Percentiles rank a stretch among this genome's conserved stretches.
Conservation (phyloP, 202 grass and related monocot species). For the Schoenoplectus tabernaemontani region DNA sequence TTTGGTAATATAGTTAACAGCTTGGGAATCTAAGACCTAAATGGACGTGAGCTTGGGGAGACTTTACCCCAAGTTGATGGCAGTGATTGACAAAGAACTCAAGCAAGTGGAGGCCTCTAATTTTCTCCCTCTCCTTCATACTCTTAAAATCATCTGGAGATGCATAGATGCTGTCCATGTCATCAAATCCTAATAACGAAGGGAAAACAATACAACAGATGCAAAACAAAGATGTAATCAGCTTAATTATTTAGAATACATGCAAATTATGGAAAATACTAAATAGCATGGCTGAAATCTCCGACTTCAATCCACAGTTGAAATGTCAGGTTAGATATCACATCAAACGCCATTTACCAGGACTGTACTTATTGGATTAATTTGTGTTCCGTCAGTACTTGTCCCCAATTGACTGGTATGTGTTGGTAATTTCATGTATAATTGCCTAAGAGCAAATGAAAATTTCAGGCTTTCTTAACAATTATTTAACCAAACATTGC, state of each 20-base stretch:
- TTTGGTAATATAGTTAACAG: neutral
- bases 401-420: neutral
- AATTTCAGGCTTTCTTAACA: neutral
- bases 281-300: neutral
- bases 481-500: neutral
- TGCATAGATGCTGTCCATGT: conserved; percentile 91
- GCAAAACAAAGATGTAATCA: neutral
- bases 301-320: neutral
- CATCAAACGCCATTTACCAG: neutral
- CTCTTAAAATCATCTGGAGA: conserved; percentile 72
- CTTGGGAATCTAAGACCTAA: neutral
- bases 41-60: neutral
- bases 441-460: neutral
- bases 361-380: neutral
- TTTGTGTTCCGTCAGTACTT: neutral
- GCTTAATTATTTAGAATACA: neutral
- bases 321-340: neutral
- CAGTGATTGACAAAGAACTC: conserved; percentile 77
- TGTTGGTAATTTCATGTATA: neutral
- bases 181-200: conserved; percentile 79
- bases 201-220: neutral
- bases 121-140: conserved; percentile 69
- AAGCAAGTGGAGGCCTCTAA: conserved; percentile 93
- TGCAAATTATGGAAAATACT: neutral
- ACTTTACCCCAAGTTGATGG: conserved; percentile 70